Base-by-base conservation (phyloP, 1,139 yeast genomes). In the Candida sp. region DNA sequence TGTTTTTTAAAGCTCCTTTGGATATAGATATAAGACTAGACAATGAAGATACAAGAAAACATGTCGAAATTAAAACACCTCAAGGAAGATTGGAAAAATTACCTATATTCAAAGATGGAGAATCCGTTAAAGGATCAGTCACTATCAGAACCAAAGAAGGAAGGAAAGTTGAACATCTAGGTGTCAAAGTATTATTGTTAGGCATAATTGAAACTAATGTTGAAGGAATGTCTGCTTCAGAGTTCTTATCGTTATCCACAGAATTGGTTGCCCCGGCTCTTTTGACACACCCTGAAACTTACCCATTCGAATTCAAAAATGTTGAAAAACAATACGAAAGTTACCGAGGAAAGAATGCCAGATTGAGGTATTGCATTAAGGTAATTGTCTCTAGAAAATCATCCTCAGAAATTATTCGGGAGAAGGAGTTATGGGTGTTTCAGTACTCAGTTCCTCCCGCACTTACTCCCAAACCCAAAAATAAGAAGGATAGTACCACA, bases 261-360 rank as follows among this genome's bases (percentile, higher is more conserved):
- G 99, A 95, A 60, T 70, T 93, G 43, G 95, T 96, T 1, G 84
- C 96, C 0, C 96, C 98, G 0, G 90, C 95, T 2, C 95, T 87
- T 49, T 64, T 93, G 49, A 76, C 82, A 30, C 96, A 87, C 57
- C 85, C 96, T 2, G 97, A 90, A 57, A 84, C 90, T 34, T 89
- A 80, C 55, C 82, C 83, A 4, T 93, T 95, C 61, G 91, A 83
- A 58, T 93, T 93, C 66, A 87, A 87, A 52, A 93, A 93, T 60
- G 95, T 93, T 33, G 97, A 91, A 59, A 93, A 95, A 65, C 91
- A 88, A 60, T 89, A 85, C 61, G 98, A 95, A 65, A 86, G 96
- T 57, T 93, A 93, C 64, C 74, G 84, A 46, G 99, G 99, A 2
- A 82, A 81, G 51, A 89, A 90, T 58, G 96, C 91, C 22, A 78